A percentile compares a stretch with the other conserved stretches of the same genome.
Conservation (phyloP, 805 yeast species). For the Debaryomyces prosopidis region DNA sequence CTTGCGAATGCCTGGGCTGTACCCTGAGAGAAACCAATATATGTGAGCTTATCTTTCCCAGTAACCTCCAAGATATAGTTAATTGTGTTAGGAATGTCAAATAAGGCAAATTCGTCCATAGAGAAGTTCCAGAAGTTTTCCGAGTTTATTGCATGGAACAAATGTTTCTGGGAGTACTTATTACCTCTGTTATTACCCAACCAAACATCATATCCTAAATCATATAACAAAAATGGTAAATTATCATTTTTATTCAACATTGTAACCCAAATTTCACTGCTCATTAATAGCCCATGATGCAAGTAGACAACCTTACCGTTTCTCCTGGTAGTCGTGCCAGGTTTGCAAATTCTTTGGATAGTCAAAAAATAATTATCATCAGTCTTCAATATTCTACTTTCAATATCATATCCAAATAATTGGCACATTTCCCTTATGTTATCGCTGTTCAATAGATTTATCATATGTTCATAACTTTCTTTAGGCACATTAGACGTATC, state of each 20-base stretch:
- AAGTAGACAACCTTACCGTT: constrained; percentile 62
- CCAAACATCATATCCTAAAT: constrained; percentile 92
- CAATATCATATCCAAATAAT: constrained; percentile 67
- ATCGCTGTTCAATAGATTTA: constrained; percentile 44
- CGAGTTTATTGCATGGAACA: constrained; percentile 28
- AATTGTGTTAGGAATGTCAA: constrained; percentile 84
- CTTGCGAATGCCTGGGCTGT: constrained; percentile 92
- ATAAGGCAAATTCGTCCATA: constrained; percentile 86
- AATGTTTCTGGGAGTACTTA: constrained; percentile 85
- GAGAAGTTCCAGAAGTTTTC: constrained; percentile 84
- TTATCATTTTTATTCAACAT: constrained; percentile 39
- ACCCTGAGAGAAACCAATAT: constrained; percentile 92
- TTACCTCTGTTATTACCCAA: constrained; percentile 64
- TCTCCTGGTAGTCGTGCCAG: constrained; percentile 14
- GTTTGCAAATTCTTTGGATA: constrained; percentile 62
- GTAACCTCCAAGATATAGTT: constrained; percentile 66
- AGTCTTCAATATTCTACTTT: constrained; percentile 77
- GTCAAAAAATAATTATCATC: constrained; percentile 76
- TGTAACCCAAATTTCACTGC: constrained; percentile 72
- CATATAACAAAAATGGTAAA: constrained; percentile 75
- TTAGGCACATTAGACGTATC: constrained; percentile 14
- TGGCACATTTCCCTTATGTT: constrained; percentile 66
- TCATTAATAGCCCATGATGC: constrained; percentile 92
- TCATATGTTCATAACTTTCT: constrained; percentile 30
- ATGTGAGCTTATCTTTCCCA: constrained; percentile 45